Evolutionary conservation across 345 rosid genomes (phyloP), one percentile per base, ranked within the genome.

Genomic region (Brassica nigra): DNA sequence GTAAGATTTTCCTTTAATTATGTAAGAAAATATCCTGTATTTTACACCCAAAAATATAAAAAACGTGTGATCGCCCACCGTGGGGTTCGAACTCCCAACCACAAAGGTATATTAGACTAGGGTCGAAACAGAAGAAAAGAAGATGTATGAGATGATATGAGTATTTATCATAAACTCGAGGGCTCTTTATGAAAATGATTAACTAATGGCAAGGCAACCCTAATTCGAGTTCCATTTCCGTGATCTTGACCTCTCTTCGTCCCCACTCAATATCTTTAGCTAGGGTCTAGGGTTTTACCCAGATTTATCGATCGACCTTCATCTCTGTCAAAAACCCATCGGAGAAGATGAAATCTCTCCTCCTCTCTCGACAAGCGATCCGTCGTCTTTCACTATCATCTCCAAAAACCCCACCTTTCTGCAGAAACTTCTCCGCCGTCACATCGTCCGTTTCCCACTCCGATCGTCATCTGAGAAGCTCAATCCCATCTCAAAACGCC

Each of bases 271-370:
- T 10, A 29, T 8, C 27, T 61, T 68, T 6, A 47, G 31, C 52
- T 29, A 37, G 27, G 16, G 58, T 11, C 10, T 68, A 69, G 79
- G 83, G 80, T 63, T 80, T 80, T 29, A 8, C 76, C 12, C 14
- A 57, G 73, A 64, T 70, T 80, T 64, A 27, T 55, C 73, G 57
- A 15, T 31, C 62, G 7, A 9, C 47, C 39, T 68, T 67, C 44
- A 31, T 62, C 12, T 61, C 75, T 49, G 70, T 39, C 20, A 31
- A 52, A 42, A 55, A 2, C 61, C 44, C 52, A 7, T 27, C 6
- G 6, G 62, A 73, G 73, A 76, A 81, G 64, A 81, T 85, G 84
- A 89, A 84, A 86, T 84, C 54, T 59, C 74, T 86, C 16, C 72
- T 86, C 0, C 4, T 77, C 34, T 84, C 85, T 55, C 73, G 86